Base-by-base conservation (phyloP, 2,329 filamentous ascomycete genomes). In the Didymella exigua region DNA sequence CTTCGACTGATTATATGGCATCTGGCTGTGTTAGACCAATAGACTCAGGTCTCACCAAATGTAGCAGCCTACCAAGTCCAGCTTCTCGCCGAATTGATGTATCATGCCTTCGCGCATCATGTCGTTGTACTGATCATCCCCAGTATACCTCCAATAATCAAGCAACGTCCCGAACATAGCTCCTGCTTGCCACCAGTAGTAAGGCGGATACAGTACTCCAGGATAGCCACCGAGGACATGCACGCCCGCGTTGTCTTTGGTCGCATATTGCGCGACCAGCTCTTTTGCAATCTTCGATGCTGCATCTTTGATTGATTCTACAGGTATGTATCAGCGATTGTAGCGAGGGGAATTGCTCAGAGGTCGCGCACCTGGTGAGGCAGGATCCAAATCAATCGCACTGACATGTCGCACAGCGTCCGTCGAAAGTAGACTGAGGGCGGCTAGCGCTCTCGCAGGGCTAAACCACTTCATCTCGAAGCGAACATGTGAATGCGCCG, bases 61-160 rank as follows among this genome's bases (percentile, higher is more conserved):
- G n/a, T n/a, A 4, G 23, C n/a, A 31, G 54, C 58, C 9, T 63
- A 71, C 69, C 57, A 71, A 52, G 48, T 72, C 63, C 16, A 52
- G 47, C n/a, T 69, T 52, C 21, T 67, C 64, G 41, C 71, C 72
- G 36, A 72, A 67, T 41, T 75, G 70, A 53, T 67, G 63, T 18
- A 69, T 62, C 36, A 74, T 43, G 19, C 70, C 72, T 60, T 89
- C 80, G 30, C 81, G 82, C 14, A 85, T 84, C 36, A 90, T 77
- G 14, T 86, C 77, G 70, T 92, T 92, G 77, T 89, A 95, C 29
- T 82, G 81, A 4, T 81, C 77, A 68, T 93, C 89, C 18, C 86
- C 87, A 0, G 90, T 93, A 71, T 91, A 90, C 70, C 87, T 89
- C 89, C 90, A 96, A 73, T 95, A 95, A 67, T 95, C 89, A 48